phyloP scores from a whole-genome alignment of 129 eudicot species.

The Artemisia tridentata region DNA sequence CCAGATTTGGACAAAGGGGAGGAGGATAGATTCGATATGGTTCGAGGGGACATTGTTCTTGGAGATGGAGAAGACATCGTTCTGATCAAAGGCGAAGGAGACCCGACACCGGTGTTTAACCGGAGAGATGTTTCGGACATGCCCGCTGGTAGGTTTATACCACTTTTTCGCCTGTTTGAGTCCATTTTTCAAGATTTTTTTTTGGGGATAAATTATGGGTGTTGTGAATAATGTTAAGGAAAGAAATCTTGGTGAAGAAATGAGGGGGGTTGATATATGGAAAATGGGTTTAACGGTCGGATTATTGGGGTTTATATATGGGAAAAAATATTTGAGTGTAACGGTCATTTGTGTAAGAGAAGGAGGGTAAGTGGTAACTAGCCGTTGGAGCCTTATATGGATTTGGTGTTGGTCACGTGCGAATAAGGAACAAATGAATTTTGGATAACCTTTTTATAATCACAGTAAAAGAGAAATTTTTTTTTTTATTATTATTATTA shows the following conservation, averaged over 20 bases:
- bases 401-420: constrained; percentile 17
- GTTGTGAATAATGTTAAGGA: not conserved
- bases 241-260: constrained; percentile 4
- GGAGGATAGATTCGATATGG: constrained; percentile 50
- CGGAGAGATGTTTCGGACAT: constrained; percentile 86
- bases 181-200: constrained; percentile 40
- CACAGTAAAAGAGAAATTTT: no score
- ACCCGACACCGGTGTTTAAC: constrained; percentile 44
- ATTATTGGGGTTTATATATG: constrained; percentile 35
- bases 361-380: constrained; percentile 19
- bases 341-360: constrained; percentile 57
- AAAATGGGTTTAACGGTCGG: constrained; percentile 23
- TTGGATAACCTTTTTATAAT: no score
- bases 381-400: constrained; percentile 32
- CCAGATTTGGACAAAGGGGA: constrained; percentile 68
- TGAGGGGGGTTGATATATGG: constrained; percentile 26
- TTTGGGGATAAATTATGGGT: not conserved
- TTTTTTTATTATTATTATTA: no score
- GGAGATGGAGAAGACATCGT: constrained; percentile 48
- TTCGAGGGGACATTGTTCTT: constrained; percentile 55
- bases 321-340: constrained; percentile 11
- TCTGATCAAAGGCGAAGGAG: constrained; percentile 41
- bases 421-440: not conserved
- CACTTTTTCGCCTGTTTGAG: constrained; percentile 73
- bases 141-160: constrained; percentile 80